Base-by-base conservation (phyloP, 352 stramenopile genomes). In the Thalassiosira livingstoniorum region DNA sequence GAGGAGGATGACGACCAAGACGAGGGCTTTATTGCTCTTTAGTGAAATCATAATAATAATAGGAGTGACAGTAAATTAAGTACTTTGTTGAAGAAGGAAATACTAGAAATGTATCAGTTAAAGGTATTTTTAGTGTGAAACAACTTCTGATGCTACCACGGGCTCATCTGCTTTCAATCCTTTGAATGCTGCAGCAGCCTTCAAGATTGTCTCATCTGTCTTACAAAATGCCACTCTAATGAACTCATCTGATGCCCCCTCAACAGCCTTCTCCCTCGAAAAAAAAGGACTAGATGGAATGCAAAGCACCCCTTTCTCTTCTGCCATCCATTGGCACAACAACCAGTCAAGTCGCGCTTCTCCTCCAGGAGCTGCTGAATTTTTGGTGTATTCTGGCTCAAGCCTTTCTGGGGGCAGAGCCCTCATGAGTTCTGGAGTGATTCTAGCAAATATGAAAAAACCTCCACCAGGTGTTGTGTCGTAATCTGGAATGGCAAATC, bases 251-350 rank as follows among this genome's bases (percentile, higher is more conserved):
- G 82, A 89, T 29, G 74, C 80, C 58, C 96, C 96, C 78, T 97
- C 94, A 61, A 90, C 85, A 10, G 92, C 86, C 25, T 68, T 65
- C 35, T 90, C 82, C 43, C 72, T 74, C 32, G 94, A 97, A 72
- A 98, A 98, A 83, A 98, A 98, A 45, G 96, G 95, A 81, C 94
- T 97, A 34, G 91, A 96, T 13, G 96, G 96, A 88, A 98, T 98
- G 37, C 95, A 96, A 4, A 96, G 92, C 58, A 98, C 90, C 23
- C 95, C 95, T 77, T 97, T 96, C 69, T 95, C 91, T 80, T 98
- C 96, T 66, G 95, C 97, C 66, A 98, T 94, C 95, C 95, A 98
- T 58, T 97, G 94, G 85, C 96, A 98, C 61, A 98, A 96, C 27
- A 95, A 94, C 95, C 96, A 98, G 89, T 98, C 96, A 42, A 90